A percentile compares a stretch with the other conserved stretches of the same genome.
Evolutionary conservation across 176 grass and related monocot species (phyloP).

Genomic region (Musa beccarii): DNA sequence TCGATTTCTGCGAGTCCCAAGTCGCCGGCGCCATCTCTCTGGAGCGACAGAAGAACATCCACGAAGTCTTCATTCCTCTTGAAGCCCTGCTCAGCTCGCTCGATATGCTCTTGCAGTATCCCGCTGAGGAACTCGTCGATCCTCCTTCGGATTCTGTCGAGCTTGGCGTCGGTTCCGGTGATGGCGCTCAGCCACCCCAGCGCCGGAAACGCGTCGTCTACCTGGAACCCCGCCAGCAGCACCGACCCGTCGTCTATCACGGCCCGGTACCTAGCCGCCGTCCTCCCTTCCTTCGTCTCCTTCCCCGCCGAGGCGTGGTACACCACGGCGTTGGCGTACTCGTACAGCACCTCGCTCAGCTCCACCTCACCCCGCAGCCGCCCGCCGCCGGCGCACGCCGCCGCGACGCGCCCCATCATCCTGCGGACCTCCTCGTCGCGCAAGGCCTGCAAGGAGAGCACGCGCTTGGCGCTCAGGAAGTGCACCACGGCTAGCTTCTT

Average conservation of each 20-base stretch:
- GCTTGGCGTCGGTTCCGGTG: slow-evolving; percentile 33
- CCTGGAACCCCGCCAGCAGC: slow-evolving; percentile 29
- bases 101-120: slow-evolving; percentile 34
- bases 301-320: slow-evolving; percentile 30
- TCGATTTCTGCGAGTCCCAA: slow-evolving; percentile 33
- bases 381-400: slow-evolving; percentile 1
- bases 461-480: slow-evolving; percentile 44
- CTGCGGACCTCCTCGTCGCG: slow-evolving; percentile 25
- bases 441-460: slow-evolving; percentile 31
- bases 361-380: slow-evolving; percentile 21
- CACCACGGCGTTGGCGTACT: slow-evolving; percentile 44
- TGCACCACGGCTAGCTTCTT: slow-evolving; percentile 53
- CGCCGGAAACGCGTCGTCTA: slow-evolving; percentile 40
- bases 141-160: slow-evolving; percentile 18
- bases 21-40: slow-evolving; percentile 16
- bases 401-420: background rate
- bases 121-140: slow-evolving; percentile 37
- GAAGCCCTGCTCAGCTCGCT: slow-evolving; percentile 2
- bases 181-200: slow-evolving; percentile 26
- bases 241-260: slow-evolving; percentile 21
- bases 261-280: slow-evolving; percentile 16
- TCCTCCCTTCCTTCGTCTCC: background rate
- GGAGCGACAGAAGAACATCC: slow-evolving; percentile 36
- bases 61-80: slow-evolving; percentile 38
- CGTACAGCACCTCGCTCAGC: slow-evolving; percentile 35